phyloP scores from a whole-genome alignment of 495 filamentous ascomycete species.

The Penicillium paradoxum region DNA sequence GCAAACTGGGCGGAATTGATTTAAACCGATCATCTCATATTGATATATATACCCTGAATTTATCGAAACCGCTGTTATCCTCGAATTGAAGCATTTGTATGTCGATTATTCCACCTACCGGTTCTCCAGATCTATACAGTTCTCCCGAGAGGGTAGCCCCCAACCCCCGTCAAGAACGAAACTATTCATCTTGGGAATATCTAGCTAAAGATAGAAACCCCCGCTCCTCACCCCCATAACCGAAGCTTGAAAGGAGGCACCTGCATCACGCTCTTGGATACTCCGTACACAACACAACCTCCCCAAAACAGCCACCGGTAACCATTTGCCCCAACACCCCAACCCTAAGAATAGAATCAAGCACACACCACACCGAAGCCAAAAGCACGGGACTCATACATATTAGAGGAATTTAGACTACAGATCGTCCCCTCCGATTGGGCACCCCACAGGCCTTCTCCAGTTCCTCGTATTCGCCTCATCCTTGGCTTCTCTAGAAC shows the following conservation, averaged over 20 bases:
- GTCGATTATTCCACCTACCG: neutral
- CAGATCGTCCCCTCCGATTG: constrained; percentile 7
- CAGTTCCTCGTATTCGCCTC: constrained; percentile 19
- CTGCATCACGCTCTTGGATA: constrained; percentile 4
- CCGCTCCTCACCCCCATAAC: neutral
- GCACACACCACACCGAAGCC: neutral
- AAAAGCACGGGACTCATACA: constrained; percentile 7
- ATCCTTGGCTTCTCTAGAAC: constrained; percentile 3
- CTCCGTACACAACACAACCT: constrained; percentile 10
- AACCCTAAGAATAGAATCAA: constrained; percentile 6
- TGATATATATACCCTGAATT: constrained; percentile 21
- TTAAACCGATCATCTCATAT: neutral
- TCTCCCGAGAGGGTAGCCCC: neutral
- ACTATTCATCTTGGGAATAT: neutral
- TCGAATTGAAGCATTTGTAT: constrained; percentile 11
- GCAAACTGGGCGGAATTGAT: neutral
- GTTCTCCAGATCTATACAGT: neutral
- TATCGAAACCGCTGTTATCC: constrained; percentile 5
- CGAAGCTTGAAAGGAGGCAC: neutral
- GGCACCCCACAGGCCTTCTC: neutral
- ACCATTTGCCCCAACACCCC: neutral
- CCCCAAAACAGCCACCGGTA: neutral
- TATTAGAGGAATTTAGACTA: constrained; percentile 8
- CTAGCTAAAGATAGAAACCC: constrained; percentile 1
- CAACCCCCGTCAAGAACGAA: neutral